These are phyloP conservation scores for Moesziomyces sp. DNA, from an alignment of 1,284 basidiomycete species.

Conservation along the genomic window DNA sequence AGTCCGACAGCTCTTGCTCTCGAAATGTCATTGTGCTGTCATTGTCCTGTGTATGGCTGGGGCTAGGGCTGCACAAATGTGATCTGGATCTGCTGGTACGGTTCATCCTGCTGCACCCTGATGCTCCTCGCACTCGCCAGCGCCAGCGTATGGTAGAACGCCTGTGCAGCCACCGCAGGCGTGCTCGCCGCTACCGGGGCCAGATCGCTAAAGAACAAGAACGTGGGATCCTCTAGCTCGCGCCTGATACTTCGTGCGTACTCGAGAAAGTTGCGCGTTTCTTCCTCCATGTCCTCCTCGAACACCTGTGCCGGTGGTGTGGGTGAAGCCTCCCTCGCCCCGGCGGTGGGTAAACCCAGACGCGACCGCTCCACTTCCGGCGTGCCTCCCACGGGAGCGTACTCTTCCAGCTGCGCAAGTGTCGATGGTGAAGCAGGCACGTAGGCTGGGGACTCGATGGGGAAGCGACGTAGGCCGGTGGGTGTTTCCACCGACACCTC, in stretches of 20 bases:
- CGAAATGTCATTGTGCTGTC: background rate
- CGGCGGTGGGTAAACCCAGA: conserved; percentile 15
- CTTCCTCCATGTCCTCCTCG: conserved; percentile 32
- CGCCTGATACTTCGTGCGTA: conserved; percentile 25
- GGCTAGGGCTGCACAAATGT: conserved; percentile 4
- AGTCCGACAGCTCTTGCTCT: no score
- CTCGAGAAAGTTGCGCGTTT: conserved; percentile 44
- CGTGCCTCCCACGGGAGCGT: conserved; percentile 9
- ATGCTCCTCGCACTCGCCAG: conserved; percentile 51
- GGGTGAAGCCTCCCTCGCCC: conserved; percentile 1
- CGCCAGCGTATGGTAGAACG: conserved; percentile 63
- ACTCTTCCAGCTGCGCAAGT: conserved; percentile 23
- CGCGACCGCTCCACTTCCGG: conserved; percentile 14
- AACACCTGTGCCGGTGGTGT: conserved; percentile 22
- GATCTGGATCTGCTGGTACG: conserved; percentile 62
- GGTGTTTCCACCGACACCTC: conserved; percentile 44
- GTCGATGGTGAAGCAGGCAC: conserved; percentile 23
- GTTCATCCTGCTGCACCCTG: conserved; percentile 55
- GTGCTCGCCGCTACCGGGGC: conserved; percentile 39
- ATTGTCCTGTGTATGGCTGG: background rate
- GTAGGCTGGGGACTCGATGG: conserved; percentile 24
- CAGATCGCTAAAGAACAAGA: conserved; percentile 50
- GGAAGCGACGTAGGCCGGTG: conserved; percentile 23
- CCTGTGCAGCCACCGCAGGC: conserved; percentile 60
- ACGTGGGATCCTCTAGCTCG: conserved; percentile 29